Evolutionary conservation across 2,329 filamentous ascomycete species (phyloP), one percentile per base, ranked within the genome.

Genomic region (Colletotrichum incanum): DNA sequence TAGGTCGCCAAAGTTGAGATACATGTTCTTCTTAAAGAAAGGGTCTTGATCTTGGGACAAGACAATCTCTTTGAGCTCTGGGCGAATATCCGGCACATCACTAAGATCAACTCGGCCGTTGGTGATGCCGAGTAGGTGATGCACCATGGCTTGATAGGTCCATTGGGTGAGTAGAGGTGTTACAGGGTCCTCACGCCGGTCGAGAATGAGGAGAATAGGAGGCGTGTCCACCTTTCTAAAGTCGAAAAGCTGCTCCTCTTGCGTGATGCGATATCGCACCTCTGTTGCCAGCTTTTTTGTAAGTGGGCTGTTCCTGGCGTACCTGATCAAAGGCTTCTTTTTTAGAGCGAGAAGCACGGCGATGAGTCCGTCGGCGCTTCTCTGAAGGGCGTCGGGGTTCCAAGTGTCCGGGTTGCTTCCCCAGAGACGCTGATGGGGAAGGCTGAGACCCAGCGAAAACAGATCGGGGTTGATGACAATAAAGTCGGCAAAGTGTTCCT

Each of bases 81-180:
- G 93, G 20, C 94, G 88, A 67, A 97, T 90, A 66, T 97, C 95
- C 16, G 94, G 94, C 0, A 98, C 92, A 67, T 94, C 90, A 74
- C 92, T 93, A 43, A 99, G 86, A 79, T 98, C 93, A 0, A 99
- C 96, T 62, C 96, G 90, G n/a, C 96, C 96, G 80, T 98, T 98
- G 71, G 93, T 90, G 75, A 99, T 98, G 6, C 96, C 96, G 16
- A 99, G 87, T 2, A 98, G 85, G 79, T 99, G 96, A 80, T 99
- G 96, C 0, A 99, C 96, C 95, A 99, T 99, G n/a, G 96, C 96
- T 83, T 99, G 96, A 79, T 99, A 99, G 34, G 96, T 99, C 96
- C 96, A 99, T 80, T 99, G 96, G 3, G 95, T 98, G 60, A 99
- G 88, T 14, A 99, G 85, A 0, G 96, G 96, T 4, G 96, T 99